Evolutionary conservation across 1,284 basidiomycete species (phyloP).

Genomic region (Fomitopsis betulina): DNA sequence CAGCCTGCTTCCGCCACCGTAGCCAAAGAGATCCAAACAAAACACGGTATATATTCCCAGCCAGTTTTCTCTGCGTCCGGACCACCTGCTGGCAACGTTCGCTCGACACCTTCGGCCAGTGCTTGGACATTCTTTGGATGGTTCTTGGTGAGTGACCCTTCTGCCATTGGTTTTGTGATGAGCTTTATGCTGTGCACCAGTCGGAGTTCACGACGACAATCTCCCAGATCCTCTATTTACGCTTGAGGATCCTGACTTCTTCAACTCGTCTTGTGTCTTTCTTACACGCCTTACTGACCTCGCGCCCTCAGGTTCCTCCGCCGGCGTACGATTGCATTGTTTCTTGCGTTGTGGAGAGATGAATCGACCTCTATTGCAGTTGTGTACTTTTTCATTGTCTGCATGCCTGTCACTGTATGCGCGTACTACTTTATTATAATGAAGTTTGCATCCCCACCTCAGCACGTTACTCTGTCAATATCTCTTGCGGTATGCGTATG

Average conservation of each 20-base stretch:
- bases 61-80: background rate
- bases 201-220: conserved; percentile 24
- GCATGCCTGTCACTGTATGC: background rate
- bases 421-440: no score
- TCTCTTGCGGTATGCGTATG: background rate
- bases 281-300: background rate
- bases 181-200: conserved; percentile 30
- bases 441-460: background rate
- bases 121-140: background rate
- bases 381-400: background rate
- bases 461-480: no score
- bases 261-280: background rate
- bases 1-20: background rate
- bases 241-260: conserved; percentile 25
- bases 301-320: no score
- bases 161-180: conserved; percentile 15
- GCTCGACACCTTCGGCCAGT: background rate
- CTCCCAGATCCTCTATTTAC: conserved; percentile 25
- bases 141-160: conserved; percentile 2
- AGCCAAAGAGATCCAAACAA: conserved; percentile 4
- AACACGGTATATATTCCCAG: background rate
- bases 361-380: no score
- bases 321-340: no score
- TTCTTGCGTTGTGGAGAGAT: no score
- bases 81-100: no score